phyloP scores from a whole-genome alignment of 2,329 filamentous ascomycete genomes.

The Xylaria sp. region DNA sequence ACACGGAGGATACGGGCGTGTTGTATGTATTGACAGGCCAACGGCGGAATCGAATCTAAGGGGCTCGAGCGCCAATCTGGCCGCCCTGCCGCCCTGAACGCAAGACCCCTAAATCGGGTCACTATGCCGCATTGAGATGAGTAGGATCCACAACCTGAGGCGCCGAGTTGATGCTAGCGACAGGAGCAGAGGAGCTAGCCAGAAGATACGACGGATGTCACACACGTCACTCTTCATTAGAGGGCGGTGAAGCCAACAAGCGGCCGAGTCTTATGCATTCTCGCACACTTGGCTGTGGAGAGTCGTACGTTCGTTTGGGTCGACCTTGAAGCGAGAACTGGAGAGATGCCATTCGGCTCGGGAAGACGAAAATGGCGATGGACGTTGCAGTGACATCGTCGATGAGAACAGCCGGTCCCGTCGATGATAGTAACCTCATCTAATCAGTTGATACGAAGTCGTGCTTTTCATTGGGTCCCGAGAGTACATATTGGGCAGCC shows the following conservation, averaged over 20 bases:
- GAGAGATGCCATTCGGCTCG: not conserved
- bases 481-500: not conserved
- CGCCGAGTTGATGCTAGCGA: not conserved
- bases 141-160: not conserved
- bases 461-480: not conserved
- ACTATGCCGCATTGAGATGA: not conserved
- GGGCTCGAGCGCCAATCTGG: not conserved
- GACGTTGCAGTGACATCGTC: not conserved
- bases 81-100: not conserved
- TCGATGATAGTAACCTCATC: not conserved
- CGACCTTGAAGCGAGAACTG: not conserved
- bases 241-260: not conserved
- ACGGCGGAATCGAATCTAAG: not conserved
- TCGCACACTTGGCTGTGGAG: not conserved
- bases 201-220: not conserved
- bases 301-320: not conserved
- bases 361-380: not conserved
- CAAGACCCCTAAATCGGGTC: not conserved
- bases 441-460: not conserved
- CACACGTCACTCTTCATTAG: not conserved
- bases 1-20: too few species aligned
- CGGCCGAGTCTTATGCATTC: not conserved
- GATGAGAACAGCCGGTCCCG: not conserved
- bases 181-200: not conserved
- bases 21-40: conserved; percentile 12